phyloP scores from a whole-genome alignment of 2,329 filamentous ascomycete species.

The Aspergillus unguis region DNA sequence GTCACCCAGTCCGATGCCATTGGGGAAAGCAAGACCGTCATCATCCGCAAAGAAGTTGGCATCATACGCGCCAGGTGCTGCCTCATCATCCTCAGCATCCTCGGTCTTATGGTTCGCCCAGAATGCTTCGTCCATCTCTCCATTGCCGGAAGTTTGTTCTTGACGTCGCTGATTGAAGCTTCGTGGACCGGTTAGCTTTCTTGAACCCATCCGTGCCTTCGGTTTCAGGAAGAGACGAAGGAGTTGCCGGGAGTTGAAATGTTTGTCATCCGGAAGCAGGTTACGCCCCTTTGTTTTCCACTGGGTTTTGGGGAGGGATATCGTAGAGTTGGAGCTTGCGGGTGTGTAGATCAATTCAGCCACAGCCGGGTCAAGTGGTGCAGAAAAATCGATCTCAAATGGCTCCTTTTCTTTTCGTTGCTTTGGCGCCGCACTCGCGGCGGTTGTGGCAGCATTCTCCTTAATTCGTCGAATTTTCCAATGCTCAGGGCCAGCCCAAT shows the following conservation, averaged over 20 bases:
- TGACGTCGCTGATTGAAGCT: constrained; percentile 35
- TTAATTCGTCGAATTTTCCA: constrained; percentile 97
- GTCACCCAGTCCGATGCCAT: constrained; percentile 40
- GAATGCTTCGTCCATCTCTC: constrained; percentile 91
- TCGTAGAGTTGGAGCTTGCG: constrained; percentile 73
- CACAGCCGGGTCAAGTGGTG: constrained; percentile 66
- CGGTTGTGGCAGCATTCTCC: constrained; percentile 58
- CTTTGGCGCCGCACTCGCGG: constrained; percentile 43
- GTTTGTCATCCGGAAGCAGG: constrained; percentile 92
- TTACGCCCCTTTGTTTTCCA: constrained; percentile 94
- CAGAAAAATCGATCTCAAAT: constrained; percentile 87
- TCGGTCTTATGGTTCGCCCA: constrained; percentile 67
- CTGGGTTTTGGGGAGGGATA: constrained; percentile 86
- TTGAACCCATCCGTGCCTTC: constrained; percentile 74
- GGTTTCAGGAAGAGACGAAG: constrained; percentile 91
- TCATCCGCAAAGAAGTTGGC: constrained; percentile 93
- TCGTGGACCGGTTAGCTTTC: constrained; percentile 54
- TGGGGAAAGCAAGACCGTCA: constrained; percentile 47
- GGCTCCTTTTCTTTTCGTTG: constrained; percentile 92
- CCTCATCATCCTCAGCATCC: constrained; percentile 56
- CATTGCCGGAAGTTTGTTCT: constrained; percentile 58
- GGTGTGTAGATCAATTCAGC: constrained; percentile 78
- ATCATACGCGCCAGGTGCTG: constrained; percentile 76
- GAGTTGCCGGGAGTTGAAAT: constrained; percentile 92
- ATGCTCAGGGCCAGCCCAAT: constrained; percentile 97